A percentile compares a stretch with the other conserved stretches of the same genome.
Conservation (phyloP, 176 grass and related monocot species). For the Carex kokanica region DNA sequence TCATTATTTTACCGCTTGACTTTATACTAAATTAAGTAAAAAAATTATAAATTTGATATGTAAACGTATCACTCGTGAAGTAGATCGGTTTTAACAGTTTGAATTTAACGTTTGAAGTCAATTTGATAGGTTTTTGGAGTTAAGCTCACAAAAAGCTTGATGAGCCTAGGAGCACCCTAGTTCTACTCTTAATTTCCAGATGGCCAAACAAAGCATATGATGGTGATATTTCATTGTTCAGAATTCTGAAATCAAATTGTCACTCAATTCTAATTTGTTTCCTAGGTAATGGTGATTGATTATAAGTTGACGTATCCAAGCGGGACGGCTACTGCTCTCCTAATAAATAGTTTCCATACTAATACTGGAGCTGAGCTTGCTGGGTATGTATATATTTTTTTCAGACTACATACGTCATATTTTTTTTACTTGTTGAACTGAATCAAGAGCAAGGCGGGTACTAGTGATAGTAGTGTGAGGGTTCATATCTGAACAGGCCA, state of each 20-base stretch:
- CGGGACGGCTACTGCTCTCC: constrained; percentile 50
- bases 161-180: too few species aligned
- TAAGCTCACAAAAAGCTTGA: too few species aligned
- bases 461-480: neutral
- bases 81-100: too few species aligned
- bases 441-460: neutral
- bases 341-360: constrained; percentile 60
- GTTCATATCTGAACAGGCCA: neutral
- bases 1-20: too few species aligned
- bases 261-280: constrained; percentile 10
- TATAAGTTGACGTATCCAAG: constrained; percentile 62
- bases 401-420: neutral
- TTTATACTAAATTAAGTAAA: too few species aligned
- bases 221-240: neutral
- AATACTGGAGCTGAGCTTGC: constrained; percentile 53
- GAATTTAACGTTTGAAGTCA: too few species aligned
- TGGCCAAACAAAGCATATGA: neutral
- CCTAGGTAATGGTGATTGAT: constrained; percentile 58
- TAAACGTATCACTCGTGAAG: too few species aligned
- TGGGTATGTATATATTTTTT: constrained; percentile 27
- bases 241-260: neutral
- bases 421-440: neutral
- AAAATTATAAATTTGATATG: too few species aligned
- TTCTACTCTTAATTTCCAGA: neutral
- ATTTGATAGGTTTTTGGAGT: too few species aligned